phyloP scores from a whole-genome alignment of 2,329 filamentous ascomycete species.

The Emmonsia crescens region DNA sequence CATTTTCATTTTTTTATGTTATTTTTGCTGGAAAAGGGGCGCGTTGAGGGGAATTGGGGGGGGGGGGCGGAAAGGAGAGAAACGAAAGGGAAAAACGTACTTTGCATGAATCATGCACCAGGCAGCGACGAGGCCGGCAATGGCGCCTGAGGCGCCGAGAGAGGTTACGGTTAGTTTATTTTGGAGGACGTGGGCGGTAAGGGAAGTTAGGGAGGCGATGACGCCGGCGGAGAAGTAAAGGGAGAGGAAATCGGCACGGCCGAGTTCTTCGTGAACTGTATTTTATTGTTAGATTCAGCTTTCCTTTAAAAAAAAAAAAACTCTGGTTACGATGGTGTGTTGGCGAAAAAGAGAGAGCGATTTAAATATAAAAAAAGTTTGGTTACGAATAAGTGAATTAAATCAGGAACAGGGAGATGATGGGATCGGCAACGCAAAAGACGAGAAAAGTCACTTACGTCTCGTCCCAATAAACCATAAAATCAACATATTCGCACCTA shows the following conservation, averaged over 20 bases:
- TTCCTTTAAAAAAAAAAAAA: slow-evolving; percentile 10
- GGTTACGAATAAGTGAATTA: too few species aligned
- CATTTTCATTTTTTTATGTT: background rate
- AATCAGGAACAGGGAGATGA: background rate
- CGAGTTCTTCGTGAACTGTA: slow-evolving; percentile 44
- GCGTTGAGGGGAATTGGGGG: too few species aligned
- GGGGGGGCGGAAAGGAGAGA: too few species aligned
- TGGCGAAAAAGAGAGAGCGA: too few species aligned
- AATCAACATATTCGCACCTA: slow-evolving; percentile 43
- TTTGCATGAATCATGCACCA: slow-evolving; percentile 39
- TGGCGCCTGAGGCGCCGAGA: slow-evolving; percentile 42
- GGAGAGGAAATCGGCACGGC: slow-evolving; percentile 45
- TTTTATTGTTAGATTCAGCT: slow-evolving; percentile 2
- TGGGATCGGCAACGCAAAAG: background rate
- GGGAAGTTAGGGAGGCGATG: slow-evolving; percentile 36
- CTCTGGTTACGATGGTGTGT: too few species aligned
- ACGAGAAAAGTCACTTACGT: slow-evolving; percentile 22
- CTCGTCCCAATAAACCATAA: slow-evolving; percentile 45
- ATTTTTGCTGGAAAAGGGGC: background rate
- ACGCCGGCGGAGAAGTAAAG: slow-evolving; percentile 41
- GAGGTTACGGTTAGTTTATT: slow-evolving; percentile 36
- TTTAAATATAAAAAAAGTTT: too few species aligned
- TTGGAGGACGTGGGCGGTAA: slow-evolving; percentile 35
- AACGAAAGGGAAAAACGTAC: slow-evolving; percentile 19
- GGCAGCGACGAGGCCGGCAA: slow-evolving; percentile 40